These are phyloP conservation scores for Exidia glandulosa DNA, from an alignment of 768 basidiomycete species.

Conservation along the genomic window DNA sequence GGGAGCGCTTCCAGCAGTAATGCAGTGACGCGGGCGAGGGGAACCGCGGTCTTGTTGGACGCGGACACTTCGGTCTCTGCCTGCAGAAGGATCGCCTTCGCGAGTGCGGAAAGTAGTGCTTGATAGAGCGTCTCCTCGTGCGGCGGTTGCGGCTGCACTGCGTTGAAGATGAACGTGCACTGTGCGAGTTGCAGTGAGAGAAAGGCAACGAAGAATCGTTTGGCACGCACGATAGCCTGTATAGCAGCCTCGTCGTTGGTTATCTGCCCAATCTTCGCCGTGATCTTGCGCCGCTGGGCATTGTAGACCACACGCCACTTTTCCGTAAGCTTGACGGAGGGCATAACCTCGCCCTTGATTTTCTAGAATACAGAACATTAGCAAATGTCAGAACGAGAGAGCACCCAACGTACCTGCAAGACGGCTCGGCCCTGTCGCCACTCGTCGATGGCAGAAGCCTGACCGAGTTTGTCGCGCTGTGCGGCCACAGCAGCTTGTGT, in stretches of 20 bases:
- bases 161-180: conserved; percentile 32
- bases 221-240: conserved; percentile 45
- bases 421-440: conserved; percentile 47
- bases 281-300: conserved; percentile 63
- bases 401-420: conserved; percentile 36
- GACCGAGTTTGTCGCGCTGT: conserved; percentile 28
- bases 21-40: conserved; percentile 67
- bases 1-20: conserved; percentile 48
- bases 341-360: conserved; percentile 57
- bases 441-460: conserved; percentile 49
- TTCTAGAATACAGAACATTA: conserved; percentile 26
- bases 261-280: conserved; percentile 78
- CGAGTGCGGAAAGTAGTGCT: conserved; percentile 75
- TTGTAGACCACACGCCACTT: conserved; percentile 50
- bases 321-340: conserved; percentile 47
- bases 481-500: conserved; percentile 6
- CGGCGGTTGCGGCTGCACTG: conserved; percentile 23
- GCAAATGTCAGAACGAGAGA: conserved; percentile 5
- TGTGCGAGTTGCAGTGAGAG: conserved; percentile 14
- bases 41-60: conserved; percentile 72
- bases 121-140: conserved; percentile 40
- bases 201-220: conserved; percentile 7
- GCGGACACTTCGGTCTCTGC: conserved; percentile 91
- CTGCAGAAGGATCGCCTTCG: conserved; percentile 81
- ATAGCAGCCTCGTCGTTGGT: conserved; percentile 60